These are phyloP conservation scores for Globisporangium sylvaticum DNA, from an alignment of 352 stramenopile species.

Conservation along the genomic window DNA sequence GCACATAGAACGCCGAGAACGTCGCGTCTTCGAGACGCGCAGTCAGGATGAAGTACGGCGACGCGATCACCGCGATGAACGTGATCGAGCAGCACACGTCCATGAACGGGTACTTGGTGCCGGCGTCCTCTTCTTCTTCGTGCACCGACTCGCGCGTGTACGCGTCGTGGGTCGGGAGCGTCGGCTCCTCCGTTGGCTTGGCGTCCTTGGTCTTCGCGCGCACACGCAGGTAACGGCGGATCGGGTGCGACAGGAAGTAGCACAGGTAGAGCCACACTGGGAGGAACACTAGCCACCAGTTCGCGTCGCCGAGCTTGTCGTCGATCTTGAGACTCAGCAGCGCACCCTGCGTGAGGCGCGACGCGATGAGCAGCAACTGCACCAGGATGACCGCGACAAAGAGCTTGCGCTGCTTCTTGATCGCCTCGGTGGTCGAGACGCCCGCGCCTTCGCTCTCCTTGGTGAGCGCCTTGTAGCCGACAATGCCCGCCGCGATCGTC, in stretches of 20 bases:
- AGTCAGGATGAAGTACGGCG: slow-evolving; percentile 78
- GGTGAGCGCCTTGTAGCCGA: slow-evolving; percentile 69
- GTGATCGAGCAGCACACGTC: slow-evolving; percentile 54
- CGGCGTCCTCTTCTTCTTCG: slow-evolving; percentile 41
- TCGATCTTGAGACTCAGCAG: slow-evolving; percentile 74
- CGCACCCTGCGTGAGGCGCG: slow-evolving; percentile 56
- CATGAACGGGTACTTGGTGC: slow-evolving; percentile 51
- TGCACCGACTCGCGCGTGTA: slow-evolving; percentile 74
- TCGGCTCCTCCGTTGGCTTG: slow-evolving; percentile 26
- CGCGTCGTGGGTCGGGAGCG: slow-evolving; percentile 50
- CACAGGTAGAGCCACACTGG: slow-evolving; percentile 73
- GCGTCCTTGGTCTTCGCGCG: slow-evolving; percentile 30
- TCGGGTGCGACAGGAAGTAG: slow-evolving; percentile 52
- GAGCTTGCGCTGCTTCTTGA: slow-evolving; percentile 51
- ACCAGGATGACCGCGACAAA: slow-evolving; percentile 38
- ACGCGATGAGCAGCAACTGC: slow-evolving; percentile 41
- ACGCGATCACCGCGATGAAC: slow-evolving; percentile 53
- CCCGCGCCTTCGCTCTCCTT: slow-evolving; percentile 74
- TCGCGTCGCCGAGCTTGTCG: slow-evolving; percentile 36
- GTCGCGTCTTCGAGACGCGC: slow-evolving; percentile 60
- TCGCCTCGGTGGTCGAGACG: slow-evolving; percentile 61
- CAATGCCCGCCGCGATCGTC: slow-evolving; percentile 40
- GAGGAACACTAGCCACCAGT: slow-evolving; percentile 80
- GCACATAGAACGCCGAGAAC: slow-evolving; percentile 79
- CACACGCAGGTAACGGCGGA: slow-evolving; percentile 48